These are phyloP conservation scores for Phytophthora meadii DNA, from an alignment of 352 stramenopile species.

Conservation along the genomic window DNA sequence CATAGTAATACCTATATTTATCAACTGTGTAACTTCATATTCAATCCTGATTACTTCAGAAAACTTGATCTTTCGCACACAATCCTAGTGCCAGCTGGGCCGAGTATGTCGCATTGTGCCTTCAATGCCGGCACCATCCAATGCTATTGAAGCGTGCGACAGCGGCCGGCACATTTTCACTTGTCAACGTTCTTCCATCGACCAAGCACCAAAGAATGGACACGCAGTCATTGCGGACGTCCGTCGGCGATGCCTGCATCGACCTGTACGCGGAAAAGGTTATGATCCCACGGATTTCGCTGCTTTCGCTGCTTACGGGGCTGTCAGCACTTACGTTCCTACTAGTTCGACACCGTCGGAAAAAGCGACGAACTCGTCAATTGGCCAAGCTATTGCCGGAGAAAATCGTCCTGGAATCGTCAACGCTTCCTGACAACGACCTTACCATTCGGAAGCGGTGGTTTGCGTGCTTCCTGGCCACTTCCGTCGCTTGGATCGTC, in stretches of 20 bases:
- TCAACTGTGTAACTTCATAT: not conserved
- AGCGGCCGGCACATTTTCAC: not conserved
- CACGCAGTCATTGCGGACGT: constrained; percentile 25
- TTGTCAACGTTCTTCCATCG: no score
- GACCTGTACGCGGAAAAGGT: constrained; percentile 54
- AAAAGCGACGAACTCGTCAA: constrained; percentile 18
- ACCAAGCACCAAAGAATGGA: not conserved
- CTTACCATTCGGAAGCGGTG: constrained; percentile 21
- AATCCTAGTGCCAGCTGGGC: constrained; percentile 3
- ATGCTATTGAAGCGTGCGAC: constrained; percentile 17
- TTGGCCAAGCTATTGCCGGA: constrained; percentile 21
- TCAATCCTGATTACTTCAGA: constrained; percentile 6
- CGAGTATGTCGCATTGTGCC: constrained; percentile 3
- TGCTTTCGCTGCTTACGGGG: constrained; percentile 37
- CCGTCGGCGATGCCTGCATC: constrained; percentile 34
- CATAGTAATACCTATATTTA: not conserved
- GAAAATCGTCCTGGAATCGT: constrained; percentile 24
- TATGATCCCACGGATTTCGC: constrained; percentile 49
- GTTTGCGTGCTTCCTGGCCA: constrained; percentile 39
- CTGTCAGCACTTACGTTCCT: constrained; percentile 20
- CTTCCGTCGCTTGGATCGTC: constrained; percentile 41
- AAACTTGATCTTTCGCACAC: constrained; percentile 17
- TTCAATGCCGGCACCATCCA: constrained; percentile 9
- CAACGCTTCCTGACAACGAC: constrained; percentile 1
- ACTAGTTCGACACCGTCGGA: constrained; percentile 13